phyloP scores from a whole-genome alignment of 75 land plant genomes.

The Chamaecyparis obtusa region DNA sequence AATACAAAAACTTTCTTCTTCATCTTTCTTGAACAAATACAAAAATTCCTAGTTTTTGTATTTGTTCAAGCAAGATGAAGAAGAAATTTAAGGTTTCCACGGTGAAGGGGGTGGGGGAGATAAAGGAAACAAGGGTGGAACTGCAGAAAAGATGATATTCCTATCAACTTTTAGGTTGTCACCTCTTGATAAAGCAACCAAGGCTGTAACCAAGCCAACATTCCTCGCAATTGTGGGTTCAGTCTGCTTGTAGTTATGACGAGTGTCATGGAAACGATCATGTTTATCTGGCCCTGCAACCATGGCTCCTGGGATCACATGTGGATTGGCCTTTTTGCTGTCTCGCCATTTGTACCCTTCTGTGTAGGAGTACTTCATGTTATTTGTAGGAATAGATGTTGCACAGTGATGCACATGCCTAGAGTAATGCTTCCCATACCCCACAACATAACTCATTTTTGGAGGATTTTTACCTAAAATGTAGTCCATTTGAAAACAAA shows the following conservation, averaged over 20 bases:
- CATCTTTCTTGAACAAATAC: too few species aligned
- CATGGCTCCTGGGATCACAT: too few species aligned
- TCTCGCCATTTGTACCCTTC: not conserved
- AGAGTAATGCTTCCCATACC: constrained; percentile 36
- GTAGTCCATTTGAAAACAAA: constrained; percentile 60
- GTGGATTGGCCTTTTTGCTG: too few species aligned
- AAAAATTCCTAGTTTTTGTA: too few species aligned
- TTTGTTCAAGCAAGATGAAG: too few species aligned
- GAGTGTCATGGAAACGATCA: too few species aligned
- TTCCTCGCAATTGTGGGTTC: constrained; percentile 83
- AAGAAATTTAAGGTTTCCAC: too few species aligned
- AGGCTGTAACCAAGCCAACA: constrained; percentile 77
- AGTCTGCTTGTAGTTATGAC: constrained; percentile 49
- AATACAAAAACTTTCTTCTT: too few species aligned
- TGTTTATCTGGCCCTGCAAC: too few species aligned
- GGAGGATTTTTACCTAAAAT: constrained; percentile 50
- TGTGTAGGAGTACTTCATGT: not conserved
- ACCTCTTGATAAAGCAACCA: constrained; percentile 54
- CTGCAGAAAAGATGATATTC: constrained; percentile 73
- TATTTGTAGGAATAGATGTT: constrained; percentile 32
- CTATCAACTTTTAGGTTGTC: constrained; percentile 49
- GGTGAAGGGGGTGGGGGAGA: constrained; percentile 78
- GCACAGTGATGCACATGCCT: constrained; percentile 44
- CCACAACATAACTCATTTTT: constrained; percentile 49
- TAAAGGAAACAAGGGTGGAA: constrained; percentile 57